Percentiles rank a stretch among this genome's conserved stretches.
Evolutionary conservation across 208 protist species (phyloP).

Genomic region (Vickermania ingenoplastis): DNA sequence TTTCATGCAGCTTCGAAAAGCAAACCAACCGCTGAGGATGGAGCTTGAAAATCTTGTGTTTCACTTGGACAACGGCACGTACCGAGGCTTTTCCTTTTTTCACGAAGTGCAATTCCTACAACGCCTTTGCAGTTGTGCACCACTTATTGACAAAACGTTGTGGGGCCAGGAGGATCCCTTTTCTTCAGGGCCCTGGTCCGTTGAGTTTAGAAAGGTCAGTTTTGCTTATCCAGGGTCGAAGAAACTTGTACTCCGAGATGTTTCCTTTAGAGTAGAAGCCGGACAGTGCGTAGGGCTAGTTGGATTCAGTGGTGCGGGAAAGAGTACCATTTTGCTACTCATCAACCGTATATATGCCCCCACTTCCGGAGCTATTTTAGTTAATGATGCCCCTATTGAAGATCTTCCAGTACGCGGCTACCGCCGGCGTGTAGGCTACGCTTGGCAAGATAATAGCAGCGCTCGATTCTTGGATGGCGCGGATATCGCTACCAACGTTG

Average conservation of each 20-base stretch:
- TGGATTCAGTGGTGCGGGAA: conserved; percentile 66
- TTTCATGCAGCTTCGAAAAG: neutral
- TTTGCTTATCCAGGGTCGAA: conserved; percentile 45
- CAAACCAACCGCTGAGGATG: neutral
- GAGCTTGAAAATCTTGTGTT: neutral
- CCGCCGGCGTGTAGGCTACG: conserved; percentile 41
- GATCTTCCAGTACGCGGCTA: conserved; percentile 31
- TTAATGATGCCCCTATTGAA: conserved; percentile 44
- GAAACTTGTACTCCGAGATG: conserved; percentile 29
- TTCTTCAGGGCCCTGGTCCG: conserved; percentile 19
- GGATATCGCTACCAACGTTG: conserved; percentile 48
- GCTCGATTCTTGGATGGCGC: conserved; percentile 40
- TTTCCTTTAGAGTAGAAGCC: conserved; percentile 36
- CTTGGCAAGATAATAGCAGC: conserved; percentile 40
- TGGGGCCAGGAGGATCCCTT: neutral
- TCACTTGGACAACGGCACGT: neutral
- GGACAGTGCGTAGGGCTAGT: conserved; percentile 51
- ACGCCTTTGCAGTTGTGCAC: neutral
- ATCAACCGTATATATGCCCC: conserved; percentile 45
- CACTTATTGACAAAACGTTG: neutral
- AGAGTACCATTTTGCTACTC: conserved; percentile 58
- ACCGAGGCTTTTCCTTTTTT: neutral
- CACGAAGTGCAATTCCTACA: neutral
- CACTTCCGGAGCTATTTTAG: conserved; percentile 31
- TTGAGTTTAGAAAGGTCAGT: conserved; percentile 53